Base-by-base conservation (phyloP, 306 rosid species). In the Dryas octopetala region DNA sequence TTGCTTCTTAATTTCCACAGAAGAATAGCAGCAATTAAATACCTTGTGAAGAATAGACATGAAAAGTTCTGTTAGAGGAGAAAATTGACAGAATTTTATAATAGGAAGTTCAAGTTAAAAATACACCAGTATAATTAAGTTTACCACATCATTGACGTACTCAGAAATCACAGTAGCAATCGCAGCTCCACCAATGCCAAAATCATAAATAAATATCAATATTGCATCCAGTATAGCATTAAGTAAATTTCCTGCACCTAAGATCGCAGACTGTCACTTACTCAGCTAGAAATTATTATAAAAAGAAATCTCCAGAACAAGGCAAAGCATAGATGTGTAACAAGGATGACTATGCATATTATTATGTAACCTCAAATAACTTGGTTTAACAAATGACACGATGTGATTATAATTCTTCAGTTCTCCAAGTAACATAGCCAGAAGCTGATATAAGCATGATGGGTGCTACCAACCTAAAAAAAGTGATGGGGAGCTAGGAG, bases 141-240 rank as follows among this genome's bases (percentile, higher is more conserved):
- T 95, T 91, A 91, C 91, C 96, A 90, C 96, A 90, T 87, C 79
- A 46, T 68, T 74, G 93, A 91, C 96, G 73, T 91, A 95, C 97
- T 95, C 97, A 87, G 97, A 90, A 62, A 86, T 91, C 91, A 91
- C 95, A 0, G 91, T 90, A 69, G 99, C 79, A 78, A 86, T 58
- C 15, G 97, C 99, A 71, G 97, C 98, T 75, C 98, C 98, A 11
- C 87, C 74, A 79, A 95, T 66, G 62, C 98, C 98, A 78, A 95
- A 66, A 73, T 89, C 90, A 64, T 73, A 76, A 73, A 52, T 58
- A 81, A 90, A 92, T 74, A 95, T 90, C 74, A 95, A 78, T 74
- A 95, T 71, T 72, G 89, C 84, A 81, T 83, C 93, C 92, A 95
- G 72, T 76, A 90, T 67, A 76, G 83, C 90, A 83, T 91, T 89